These are phyloP conservation scores for Cytospora mali DNA, from an alignment of 2,329 filamentous ascomycete genomes.

Conservation along the genomic window DNA sequence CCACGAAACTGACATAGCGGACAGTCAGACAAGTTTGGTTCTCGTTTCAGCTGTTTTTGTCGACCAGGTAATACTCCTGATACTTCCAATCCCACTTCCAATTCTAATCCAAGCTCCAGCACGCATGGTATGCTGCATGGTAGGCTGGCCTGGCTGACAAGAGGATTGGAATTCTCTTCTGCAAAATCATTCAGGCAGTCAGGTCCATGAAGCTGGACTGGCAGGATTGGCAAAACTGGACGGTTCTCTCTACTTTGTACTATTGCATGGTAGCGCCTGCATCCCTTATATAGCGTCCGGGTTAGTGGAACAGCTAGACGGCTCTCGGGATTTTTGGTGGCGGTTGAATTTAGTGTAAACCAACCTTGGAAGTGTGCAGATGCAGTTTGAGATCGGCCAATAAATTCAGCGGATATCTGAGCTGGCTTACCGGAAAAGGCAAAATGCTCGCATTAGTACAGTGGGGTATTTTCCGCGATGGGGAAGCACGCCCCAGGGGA, in stretches of 20 bases:
- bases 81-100: no score
- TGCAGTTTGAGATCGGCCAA: constrained; percentile 20
- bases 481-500: background rate
- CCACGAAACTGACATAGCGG: background rate
- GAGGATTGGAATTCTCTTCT: no score
- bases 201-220: background rate
- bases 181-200: no score
- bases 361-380: background rate
- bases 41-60: no score
- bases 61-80: no score
- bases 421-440: constrained; percentile 16
- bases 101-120: no score
- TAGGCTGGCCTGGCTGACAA: no score
- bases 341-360: background rate
- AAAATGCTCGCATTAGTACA: constrained; percentile 9
- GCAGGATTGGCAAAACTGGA: background rate
- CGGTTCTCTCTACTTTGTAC: background rate
- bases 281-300: constrained; percentile 6
- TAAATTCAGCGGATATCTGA: constrained; percentile 7
- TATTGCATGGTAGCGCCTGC: background rate
- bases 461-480: background rate
- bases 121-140: no score
- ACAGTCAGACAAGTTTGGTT: no score
- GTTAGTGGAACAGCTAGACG: constrained; percentile 12
- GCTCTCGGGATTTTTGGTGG: background rate